A percentile compares a stretch with the other conserved stretches of the same genome.
Conservation (phyloP, 345 rosid genomes). For the Pugionium dolabratum region DNA sequence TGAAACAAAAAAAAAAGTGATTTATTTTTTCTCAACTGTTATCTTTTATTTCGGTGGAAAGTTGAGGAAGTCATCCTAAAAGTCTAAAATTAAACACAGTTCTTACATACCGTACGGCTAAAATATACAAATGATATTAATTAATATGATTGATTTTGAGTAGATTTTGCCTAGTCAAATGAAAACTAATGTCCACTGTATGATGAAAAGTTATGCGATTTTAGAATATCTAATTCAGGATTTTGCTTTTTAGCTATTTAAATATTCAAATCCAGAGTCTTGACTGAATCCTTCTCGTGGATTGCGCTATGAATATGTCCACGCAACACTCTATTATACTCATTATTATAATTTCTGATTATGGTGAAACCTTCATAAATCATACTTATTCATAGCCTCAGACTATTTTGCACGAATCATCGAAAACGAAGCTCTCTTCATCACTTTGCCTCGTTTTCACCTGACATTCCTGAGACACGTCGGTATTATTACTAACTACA, state of each 20-base stretch:
- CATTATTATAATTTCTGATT: background rate
- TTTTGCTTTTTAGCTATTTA: constrained; percentile 28
- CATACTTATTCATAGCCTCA: constrained; percentile 4
- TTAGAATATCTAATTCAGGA: constrained; percentile 31
- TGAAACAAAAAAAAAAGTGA: background rate
- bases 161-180: constrained; percentile 38
- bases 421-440: background rate
- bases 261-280: constrained; percentile 22
- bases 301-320: constrained; percentile 32
- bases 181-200: constrained; percentile 37
- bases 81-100: background rate
- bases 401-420: constrained; percentile 1
- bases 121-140: no score
- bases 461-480: background rate
- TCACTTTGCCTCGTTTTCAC: constrained; percentile 21
- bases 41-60: constrained; percentile 13
- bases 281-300: constrained; percentile 40
- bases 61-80: constrained; percentile 1
- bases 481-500: no score
- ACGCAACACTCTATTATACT: constrained; percentile 12
- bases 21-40: constrained; percentile 1
- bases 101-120: background rate
- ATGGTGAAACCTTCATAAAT: constrained; percentile 13
- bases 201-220: constrained; percentile 25
- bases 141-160: constrained; percentile 3